Percentiles rank a stretch among this genome's conserved stretches.
phyloP scores from a whole-genome alignment of 441 rosid genomes.

The Gossypium davidsonii region DNA sequence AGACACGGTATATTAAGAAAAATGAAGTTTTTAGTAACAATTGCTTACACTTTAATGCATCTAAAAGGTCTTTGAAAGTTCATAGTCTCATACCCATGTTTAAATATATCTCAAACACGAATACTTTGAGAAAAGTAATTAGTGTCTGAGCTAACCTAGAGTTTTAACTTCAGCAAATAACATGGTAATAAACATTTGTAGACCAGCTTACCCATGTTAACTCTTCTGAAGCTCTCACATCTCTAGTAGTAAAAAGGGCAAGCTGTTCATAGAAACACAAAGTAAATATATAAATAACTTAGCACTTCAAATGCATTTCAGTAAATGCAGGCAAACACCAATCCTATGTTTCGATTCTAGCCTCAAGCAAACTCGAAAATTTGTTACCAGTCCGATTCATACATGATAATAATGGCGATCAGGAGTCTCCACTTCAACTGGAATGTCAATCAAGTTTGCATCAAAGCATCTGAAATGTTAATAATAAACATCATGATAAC shows the following conservation, averaged over 20 bases:
- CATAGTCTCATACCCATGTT: not conserved
- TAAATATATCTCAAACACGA: not conserved
- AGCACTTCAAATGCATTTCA: conserved; percentile 1
- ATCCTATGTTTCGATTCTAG: not conserved
- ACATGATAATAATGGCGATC: conserved; percentile 92
- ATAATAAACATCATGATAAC: not conserved
- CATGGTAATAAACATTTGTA: not conserved
- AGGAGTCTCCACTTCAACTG: conserved; percentile 83
- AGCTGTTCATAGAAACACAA: conserved; percentile 46
- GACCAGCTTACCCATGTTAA: conserved; percentile 72
- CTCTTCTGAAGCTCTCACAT: conserved; percentile 69
- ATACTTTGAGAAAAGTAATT: not conserved
- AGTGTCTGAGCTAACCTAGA: not conserved
- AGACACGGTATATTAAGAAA: not conserved
- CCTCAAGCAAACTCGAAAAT: not conserved
- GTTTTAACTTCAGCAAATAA: not conserved
- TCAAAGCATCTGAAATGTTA: conserved; percentile 53
- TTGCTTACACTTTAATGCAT: not conserved
- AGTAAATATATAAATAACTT: not conserved
- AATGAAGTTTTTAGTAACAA: not conserved
- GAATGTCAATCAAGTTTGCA: conserved; percentile 79
- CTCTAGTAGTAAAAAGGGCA: conserved; percentile 70
- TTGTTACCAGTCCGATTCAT: conserved; percentile 15
- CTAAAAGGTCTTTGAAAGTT: not conserved
- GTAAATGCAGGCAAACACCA: conserved; percentile 6